A percentile compares a stretch with the other conserved stretches of the same genome.
Conservation (phyloP, 305 asterid species). For the Fraxinus paxiana region DNA sequence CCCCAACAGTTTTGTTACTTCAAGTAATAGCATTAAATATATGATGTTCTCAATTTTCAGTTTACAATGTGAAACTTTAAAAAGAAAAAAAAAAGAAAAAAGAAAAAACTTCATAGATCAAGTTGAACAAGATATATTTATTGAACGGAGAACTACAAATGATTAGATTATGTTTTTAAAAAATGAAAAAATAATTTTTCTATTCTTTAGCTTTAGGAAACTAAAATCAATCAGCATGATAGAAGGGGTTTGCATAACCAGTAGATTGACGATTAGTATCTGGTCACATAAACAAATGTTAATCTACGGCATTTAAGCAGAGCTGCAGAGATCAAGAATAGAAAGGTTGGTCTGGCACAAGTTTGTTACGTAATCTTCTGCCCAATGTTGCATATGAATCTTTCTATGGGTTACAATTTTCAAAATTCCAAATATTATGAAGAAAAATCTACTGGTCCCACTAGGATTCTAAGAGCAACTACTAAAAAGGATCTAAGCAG, state of each 20-base stretch:
- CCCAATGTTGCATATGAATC: neutral
- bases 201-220: neutral
- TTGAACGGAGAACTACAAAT: neutral
- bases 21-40: neutral
- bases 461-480: neutral
- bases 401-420: neutral
- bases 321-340: neutral
- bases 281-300: neutral
- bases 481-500: neutral
- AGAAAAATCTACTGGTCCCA: neutral
- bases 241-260: neutral
- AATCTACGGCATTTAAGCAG: neutral
- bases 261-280: neutral
- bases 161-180: neutral
- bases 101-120: neutral
- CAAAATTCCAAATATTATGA: conserved; percentile 6
- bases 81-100: neutral
- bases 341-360: neutral
- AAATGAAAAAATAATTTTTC: neutral
- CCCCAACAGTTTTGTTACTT: neutral
- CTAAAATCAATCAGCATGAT: neutral
- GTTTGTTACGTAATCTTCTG: neutral
- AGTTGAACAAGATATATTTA: neutral
- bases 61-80: neutral
- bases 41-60: neutral